Conservation (phyloP, 129 eudicot species). For the Chrysanthemum seticuspe region DNA sequence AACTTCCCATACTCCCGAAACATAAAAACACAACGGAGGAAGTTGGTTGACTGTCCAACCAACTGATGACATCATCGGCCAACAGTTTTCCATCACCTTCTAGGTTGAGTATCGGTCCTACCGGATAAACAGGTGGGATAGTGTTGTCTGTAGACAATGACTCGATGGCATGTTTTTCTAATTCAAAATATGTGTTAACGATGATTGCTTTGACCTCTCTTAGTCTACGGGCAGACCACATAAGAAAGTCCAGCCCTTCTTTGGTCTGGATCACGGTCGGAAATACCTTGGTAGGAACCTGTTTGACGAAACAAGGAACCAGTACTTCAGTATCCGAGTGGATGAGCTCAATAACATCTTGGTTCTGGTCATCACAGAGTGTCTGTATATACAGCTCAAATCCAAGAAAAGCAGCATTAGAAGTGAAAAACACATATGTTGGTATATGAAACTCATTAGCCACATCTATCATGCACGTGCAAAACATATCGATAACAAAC, state of each 20-base stretch:
- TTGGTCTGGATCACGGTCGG: slow-evolving; percentile 12
- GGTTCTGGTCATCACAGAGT: not conserved
- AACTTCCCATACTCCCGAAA: slow-evolving; percentile 50
- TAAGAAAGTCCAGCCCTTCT: slow-evolving; percentile 18
- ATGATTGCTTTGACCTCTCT: slow-evolving; percentile 19
- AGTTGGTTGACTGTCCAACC: slow-evolving; percentile 35
- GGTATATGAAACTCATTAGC: slow-evolving; percentile 31
- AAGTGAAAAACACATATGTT: slow-evolving; percentile 22
- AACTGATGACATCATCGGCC: slow-evolving; percentile 10
- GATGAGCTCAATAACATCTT: slow-evolving; percentile 3
- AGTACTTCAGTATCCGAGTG: not conserved
- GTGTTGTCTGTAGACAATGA: slow-evolving; percentile 13
- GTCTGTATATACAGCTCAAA: slow-evolving; percentile 1
- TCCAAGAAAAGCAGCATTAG: slow-evolving; percentile 23
- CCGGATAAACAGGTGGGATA: slow-evolving; percentile 12
- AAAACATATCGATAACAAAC: slow-evolving; percentile 24
- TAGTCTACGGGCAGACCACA: slow-evolving; percentile 2
- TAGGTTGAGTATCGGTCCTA: slow-evolving; percentile 23
- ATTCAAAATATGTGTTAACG: slow-evolving; percentile 15
- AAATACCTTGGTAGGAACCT: slow-evolving; percentile 23
- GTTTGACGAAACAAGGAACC: slow-evolving; percentile 16
- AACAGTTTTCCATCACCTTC: not conserved
- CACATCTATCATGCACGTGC: slow-evolving; percentile 31
- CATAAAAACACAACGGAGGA: slow-evolving; percentile 42
- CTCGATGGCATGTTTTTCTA: slow-evolving; percentile 18